Conservation (phyloP, 331 rosid genomes). For the Malus hybrid region DNA sequence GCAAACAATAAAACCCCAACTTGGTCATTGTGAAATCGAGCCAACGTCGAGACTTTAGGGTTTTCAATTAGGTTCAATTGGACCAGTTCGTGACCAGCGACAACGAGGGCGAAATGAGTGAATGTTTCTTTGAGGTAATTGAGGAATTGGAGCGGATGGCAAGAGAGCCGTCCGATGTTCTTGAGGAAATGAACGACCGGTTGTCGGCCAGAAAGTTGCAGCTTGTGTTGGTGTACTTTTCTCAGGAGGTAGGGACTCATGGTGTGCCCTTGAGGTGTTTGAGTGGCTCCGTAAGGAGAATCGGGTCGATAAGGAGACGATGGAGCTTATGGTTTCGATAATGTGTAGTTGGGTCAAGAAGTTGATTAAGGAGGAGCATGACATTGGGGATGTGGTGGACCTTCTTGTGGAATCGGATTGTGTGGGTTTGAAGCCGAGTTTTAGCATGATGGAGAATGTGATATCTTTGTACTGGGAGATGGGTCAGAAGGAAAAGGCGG, state of each 20-base stretch:
- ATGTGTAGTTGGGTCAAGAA: conserved; percentile 95
- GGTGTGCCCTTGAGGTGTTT: conserved; percentile 98
- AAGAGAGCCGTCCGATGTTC: conserved; percentile 90
- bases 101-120: conserved; percentile 80
- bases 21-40: conserved; percentile 13
- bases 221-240: conserved; percentile 84
- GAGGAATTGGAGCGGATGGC: conserved; percentile 91
- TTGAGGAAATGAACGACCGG: conserved; percentile 93
- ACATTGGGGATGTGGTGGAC: conserved; percentile 76
- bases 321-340: conserved; percentile 91
- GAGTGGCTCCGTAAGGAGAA: conserved; percentile 96
- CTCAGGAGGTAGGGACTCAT: conserved; percentile 97
- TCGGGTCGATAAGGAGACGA: conserved; percentile 87
- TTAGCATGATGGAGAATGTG: conserved; percentile 93
- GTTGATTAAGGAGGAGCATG: conserved; percentile 56
- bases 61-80: conserved; percentile 57
- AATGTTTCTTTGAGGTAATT: conserved; percentile 81
- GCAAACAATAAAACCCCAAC: conserved; percentile 19
- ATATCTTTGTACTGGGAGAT: conserved; percentile 94
- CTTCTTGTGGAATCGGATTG: conserved; percentile 94
- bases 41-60: conserved; percentile 41
- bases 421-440: conserved; percentile 86
- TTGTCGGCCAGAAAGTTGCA: conserved; percentile 78
- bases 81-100: conserved; percentile 83
- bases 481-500: conserved; percentile 57